Conservation (phyloP, 1,284 basidiomycete genomes). For the Pseudozyma hubeiensis region DNA sequence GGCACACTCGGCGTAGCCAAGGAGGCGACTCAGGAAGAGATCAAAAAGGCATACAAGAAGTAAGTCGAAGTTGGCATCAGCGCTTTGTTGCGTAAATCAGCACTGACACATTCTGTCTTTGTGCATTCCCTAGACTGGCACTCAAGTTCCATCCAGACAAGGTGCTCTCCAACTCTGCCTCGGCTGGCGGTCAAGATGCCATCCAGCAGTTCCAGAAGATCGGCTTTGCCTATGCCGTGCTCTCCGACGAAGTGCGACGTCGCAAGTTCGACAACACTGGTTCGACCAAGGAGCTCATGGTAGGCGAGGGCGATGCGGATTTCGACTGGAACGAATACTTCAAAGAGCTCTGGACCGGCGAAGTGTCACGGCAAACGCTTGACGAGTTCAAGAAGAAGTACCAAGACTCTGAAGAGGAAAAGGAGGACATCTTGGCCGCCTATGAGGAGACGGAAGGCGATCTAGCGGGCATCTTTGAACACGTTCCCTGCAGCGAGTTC, state of each 20-base stretch:
- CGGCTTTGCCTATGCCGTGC: constrained; percentile 66
- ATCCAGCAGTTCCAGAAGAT: constrained; percentile 64
- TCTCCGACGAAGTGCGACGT: constrained; percentile 58
- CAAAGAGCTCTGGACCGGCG: constrained; percentile 65
- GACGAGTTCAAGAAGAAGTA: constrained; percentile 64
- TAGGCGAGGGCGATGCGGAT: constrained; percentile 61
- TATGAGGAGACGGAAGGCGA: constrained; percentile 57
- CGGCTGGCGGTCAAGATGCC: constrained; percentile 36
- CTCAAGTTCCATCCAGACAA: constrained; percentile 68
- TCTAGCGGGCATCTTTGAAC: constrained; percentile 57
- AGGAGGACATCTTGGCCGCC: constrained; percentile 58
- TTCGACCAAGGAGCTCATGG: constrained; percentile 59
- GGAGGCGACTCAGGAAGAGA: constrained; percentile 54
- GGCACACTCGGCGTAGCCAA: constrained; percentile 56
- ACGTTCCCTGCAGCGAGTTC: constrained; percentile 63
- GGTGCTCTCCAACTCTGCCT: constrained; percentile 43
- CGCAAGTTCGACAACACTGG: constrained; percentile 65
- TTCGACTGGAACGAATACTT: constrained; percentile 69
- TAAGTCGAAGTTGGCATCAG: constrained; percentile 19
- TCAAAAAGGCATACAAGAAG: constrained; percentile 65
- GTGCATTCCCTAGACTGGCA: constrained; percentile 50
- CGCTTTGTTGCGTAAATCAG: background rate
- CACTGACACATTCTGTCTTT: background rate
- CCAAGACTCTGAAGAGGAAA: constrained; percentile 63
- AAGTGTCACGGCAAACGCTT: constrained; percentile 60